A percentile compares a stretch with the other conserved stretches of the same genome.
These are phyloP conservation scores for Fagus sylvatica DNA, from an alignment of 306 rosid species.

Conservation along the genomic window DNA sequence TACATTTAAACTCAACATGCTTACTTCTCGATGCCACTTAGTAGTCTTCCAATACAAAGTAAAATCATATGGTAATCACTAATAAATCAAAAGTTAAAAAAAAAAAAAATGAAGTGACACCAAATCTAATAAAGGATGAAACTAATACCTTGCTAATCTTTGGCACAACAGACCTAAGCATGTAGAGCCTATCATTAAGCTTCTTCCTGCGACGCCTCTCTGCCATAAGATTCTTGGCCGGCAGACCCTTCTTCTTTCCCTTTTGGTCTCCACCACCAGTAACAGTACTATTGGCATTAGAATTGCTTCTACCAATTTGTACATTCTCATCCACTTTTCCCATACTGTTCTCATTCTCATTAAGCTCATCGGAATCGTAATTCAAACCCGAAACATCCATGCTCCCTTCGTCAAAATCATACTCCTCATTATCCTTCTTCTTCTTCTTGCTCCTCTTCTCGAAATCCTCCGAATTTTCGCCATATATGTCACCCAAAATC, in stretches of 20 bases:
- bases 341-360: conserved; percentile 38
- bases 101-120: neutral
- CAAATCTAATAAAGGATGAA: neutral
- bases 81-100: neutral
- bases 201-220: conserved; percentile 98
- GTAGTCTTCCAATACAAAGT: neutral
- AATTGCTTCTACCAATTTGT: conserved; percentile 41
- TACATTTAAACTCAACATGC: neutral
- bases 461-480: conserved; percentile 24
- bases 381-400: conserved; percentile 60
- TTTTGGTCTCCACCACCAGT: conserved; percentile 63
- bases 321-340: conserved; percentile 43
- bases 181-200: conserved; percentile 91
- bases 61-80: neutral
- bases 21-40: neutral
- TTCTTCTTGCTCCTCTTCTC: conserved; percentile 47
- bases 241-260: conserved; percentile 93
- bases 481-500: conserved; percentile 34
- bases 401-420: conserved; percentile 59
- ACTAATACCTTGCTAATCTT: conserved; percentile 92
- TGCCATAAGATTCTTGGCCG: conserved; percentile 96
- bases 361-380: conserved; percentile 80
- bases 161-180: conserved; percentile 98
- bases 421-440: conserved; percentile 41
- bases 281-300: conserved; percentile 47